A percentile compares a stretch with the other conserved stretches of the same genome.
Evolutionary conservation across 1,139 yeast genomes (phyloP).

Genomic region (Saccharomyces hybrid): DNA sequence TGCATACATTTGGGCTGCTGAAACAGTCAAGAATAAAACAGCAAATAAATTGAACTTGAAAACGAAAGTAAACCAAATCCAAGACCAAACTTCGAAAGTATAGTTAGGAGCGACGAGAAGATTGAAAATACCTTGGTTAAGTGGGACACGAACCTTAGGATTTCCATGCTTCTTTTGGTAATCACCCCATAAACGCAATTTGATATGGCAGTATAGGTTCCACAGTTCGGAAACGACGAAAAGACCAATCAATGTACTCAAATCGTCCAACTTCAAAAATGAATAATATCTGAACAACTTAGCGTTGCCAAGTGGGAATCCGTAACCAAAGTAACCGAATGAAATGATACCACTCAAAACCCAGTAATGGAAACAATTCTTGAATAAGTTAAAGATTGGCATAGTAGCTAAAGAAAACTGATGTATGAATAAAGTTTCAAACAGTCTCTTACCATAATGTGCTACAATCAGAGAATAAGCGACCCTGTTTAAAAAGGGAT

Average conservation of each 20-base stretch:
- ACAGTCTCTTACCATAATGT: constrained; percentile 83
- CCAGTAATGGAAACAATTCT: constrained; percentile 91
- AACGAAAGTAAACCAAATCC: constrained; percentile 63
- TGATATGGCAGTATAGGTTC: constrained; percentile 61
- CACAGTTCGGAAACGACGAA: constrained; percentile 67
- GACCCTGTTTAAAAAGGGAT: constrained; percentile 21
- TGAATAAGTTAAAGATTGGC: constrained; percentile 83
- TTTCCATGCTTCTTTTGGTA: constrained; percentile 35
- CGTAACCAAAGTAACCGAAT: constrained; percentile 64
- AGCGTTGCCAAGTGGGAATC: constrained; percentile 34
- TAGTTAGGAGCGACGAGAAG: constrained; percentile 63
- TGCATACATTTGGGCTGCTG: constrained; percentile 64
- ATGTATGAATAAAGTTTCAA: constrained; percentile 79
- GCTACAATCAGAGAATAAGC: constrained; percentile 44
- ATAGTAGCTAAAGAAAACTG: constrained; percentile 80
- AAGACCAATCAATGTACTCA: constrained; percentile 34
- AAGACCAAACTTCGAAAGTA: constrained; percentile 72
- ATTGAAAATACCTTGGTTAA: constrained; percentile 41
- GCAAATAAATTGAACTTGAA: constrained; percentile 70
- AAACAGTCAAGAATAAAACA: constrained; percentile 59
- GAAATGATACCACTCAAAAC: constrained; percentile 69
- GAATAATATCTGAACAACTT: constrained; percentile 15
- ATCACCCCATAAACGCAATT: constrained; percentile 36
- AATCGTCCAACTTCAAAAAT: constrained; percentile 14
- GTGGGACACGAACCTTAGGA: constrained; percentile 30